phyloP scores from a whole-genome alignment of 148 eudicot species.

The Fagopyrum tataricum region DNA sequence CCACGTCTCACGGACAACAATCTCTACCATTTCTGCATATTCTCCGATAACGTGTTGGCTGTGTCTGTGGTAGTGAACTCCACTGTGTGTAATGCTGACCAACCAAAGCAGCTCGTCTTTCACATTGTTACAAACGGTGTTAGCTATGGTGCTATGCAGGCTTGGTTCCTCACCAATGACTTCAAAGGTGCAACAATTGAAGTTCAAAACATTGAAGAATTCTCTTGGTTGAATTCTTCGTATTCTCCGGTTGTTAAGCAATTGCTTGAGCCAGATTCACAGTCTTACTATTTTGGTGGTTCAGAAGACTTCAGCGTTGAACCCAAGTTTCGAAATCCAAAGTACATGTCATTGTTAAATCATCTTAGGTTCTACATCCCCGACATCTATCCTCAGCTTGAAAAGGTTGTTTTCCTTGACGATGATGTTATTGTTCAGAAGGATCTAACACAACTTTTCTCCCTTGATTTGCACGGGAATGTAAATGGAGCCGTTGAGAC shows the following conservation, averaged over 20 bases:
- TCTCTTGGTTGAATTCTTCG: constrained; percentile 27
- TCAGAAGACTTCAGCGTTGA: constrained; percentile 10
- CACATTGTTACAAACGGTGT: constrained; percentile 29
- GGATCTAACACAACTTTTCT: constrained; percentile 24
- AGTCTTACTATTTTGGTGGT: constrained; percentile 23
- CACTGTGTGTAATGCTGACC: constrained; percentile 18
- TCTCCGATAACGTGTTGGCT: constrained; percentile 21
- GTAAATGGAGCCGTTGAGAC: constrained; percentile 26
- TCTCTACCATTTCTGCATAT: constrained; percentile 18
- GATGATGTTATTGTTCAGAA: constrained; percentile 31
- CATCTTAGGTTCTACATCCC: constrained; percentile 29
- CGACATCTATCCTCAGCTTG: constrained; percentile 26
- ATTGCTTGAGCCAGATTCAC: constrained; percentile 17
- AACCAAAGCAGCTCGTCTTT: constrained; percentile 22
- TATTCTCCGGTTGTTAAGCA: constrained; percentile 28
- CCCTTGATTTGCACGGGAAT: constrained; percentile 20
- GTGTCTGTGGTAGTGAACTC: constrained; percentile 27
- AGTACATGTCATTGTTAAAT: constrained; percentile 22
- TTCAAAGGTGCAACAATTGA: constrained; percentile 24
- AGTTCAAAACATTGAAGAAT: constrained; percentile 25
- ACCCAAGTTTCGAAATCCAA: constrained; percentile 27
- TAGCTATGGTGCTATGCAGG: constrained; percentile 27
- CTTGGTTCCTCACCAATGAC: constrained; percentile 19
- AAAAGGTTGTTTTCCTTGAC: constrained; percentile 27
- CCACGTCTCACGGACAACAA: constrained; percentile 18